These are phyloP conservation scores for Chaetoscypha palmicola DNA, from an alignment of 2,329 filamentous ascomycete species.

Conservation along the genomic window DNA sequence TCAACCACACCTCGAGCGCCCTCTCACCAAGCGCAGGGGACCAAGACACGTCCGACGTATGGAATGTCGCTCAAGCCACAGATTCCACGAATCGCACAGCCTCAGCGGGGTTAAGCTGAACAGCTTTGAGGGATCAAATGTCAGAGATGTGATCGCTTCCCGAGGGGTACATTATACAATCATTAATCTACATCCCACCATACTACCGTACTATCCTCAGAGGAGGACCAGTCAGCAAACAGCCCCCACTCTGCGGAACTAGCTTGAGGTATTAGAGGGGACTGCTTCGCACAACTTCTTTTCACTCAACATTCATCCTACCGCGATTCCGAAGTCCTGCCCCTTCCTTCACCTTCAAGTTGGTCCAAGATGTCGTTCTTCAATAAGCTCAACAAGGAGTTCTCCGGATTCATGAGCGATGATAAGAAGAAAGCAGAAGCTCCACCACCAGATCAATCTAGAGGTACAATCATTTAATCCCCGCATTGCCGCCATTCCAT, in stretches of 20 bases:
- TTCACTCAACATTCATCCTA: background rate
- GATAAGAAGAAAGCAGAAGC: slow-evolving; percentile 26
- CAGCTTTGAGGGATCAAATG: too few relatives aligned
- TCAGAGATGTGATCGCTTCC: background rate
- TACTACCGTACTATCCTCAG: background rate
- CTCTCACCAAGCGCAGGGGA: too few relatives aligned
- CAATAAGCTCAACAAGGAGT: slow-evolving; percentile 37
- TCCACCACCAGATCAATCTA: slow-evolving; percentile 10
- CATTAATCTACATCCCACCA: background rate
- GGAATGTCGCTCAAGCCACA: background rate
- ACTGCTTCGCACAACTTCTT: background rate
- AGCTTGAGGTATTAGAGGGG: slow-evolving; percentile 1
- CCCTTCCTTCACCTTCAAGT: background rate
- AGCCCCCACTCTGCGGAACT: slow-evolving; percentile 1
- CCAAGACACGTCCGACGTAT: slow-evolving; percentile 1
- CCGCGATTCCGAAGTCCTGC: background rate
- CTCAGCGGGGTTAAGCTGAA: background rate
- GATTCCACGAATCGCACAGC: slow-evolving; percentile 3
- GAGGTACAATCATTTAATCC: slow-evolving; percentile 4
- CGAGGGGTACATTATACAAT: background rate
- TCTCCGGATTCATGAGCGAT: slow-evolving; percentile 43
- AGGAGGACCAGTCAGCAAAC: background rate
- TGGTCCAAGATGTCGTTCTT: slow-evolving; percentile 37
- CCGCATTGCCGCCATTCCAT: too few relatives aligned
- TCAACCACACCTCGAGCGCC: too few relatives aligned